These are phyloP conservation scores for Asterophora parasitica DNA, from an alignment of 768 basidiomycete genomes.

Conservation along the genomic window DNA sequence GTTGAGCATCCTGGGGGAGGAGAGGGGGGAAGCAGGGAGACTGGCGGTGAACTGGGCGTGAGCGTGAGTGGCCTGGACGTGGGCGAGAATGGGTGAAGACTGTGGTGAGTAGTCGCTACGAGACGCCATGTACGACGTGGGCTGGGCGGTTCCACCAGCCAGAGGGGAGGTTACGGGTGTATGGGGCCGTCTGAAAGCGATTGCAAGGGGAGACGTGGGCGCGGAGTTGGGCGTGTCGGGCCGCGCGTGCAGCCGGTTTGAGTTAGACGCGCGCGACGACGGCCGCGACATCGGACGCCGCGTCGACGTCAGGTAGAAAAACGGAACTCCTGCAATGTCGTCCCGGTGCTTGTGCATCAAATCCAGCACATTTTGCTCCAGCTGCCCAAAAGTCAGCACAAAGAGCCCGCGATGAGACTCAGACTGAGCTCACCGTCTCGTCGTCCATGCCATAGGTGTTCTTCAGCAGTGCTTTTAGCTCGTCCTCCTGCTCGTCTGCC, in stretches of 20 bases:
- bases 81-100: constrained; percentile 61
- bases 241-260: constrained; percentile 56
- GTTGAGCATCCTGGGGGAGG: constrained; percentile 80
- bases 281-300: constrained; percentile 76
- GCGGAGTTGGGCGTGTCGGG: constrained; percentile 76
- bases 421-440: constrained; percentile 49
- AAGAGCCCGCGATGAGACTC: constrained; percentile 8
- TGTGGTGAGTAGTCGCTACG: constrained; percentile 56
- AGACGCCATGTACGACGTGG: constrained; percentile 53
- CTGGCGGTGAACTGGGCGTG: constrained; percentile 70
- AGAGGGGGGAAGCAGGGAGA: constrained; percentile 78
- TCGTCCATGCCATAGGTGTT: constrained; percentile 65
- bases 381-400: constrained; percentile 32
- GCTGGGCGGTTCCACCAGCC: constrained; percentile 43
- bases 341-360: constrained; percentile 95
- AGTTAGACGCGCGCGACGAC: constrained; percentile 75
- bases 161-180: constrained; percentile 77
- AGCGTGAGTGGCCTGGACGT: constrained; percentile 49
- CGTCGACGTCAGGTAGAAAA: constrained; percentile 77
- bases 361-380: constrained; percentile 87
- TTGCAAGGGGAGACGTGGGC: constrained; percentile 71
- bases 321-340: constrained; percentile 77
- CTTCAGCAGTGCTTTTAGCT: constrained; percentile 72
- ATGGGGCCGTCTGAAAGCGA: constrained; percentile 73
- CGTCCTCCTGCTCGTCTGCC: constrained; percentile 81